phyloP scores from a whole-genome alignment of 805 yeast species.

The Saccharomycopsis capsularis region DNA sequence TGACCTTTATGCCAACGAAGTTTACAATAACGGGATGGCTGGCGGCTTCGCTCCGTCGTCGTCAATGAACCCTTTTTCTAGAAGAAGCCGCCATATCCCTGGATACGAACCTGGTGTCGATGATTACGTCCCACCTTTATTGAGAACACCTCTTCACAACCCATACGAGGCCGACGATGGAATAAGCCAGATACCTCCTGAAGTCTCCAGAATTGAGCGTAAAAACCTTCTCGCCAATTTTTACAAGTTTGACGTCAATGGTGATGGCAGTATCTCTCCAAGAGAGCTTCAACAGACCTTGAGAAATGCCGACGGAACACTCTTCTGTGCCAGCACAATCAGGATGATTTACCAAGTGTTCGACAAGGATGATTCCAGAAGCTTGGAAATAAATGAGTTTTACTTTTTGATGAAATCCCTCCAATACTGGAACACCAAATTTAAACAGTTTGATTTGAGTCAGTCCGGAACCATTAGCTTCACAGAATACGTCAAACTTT shows the following conservation, averaged over 20 bases:
- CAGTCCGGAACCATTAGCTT: slow-evolving; percentile 53
- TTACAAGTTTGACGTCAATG: slow-evolving; percentile 15
- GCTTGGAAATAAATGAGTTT: slow-evolving; percentile 52
- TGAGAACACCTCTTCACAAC: slow-evolving; percentile 18
- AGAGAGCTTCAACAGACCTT: slow-evolving; percentile 52
- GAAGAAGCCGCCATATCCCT: background rate
- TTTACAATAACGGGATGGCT: background rate
- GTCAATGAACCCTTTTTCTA: background rate
- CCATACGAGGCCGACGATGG: slow-evolving; percentile 17
- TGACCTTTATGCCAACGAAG: slow-evolving; percentile 8
- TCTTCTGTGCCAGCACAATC: slow-evolving; percentile 54
- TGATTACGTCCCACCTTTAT: slow-evolving; percentile 8
- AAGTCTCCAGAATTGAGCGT: slow-evolving; percentile 3
- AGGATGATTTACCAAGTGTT: slow-evolving; percentile 56
- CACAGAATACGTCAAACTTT: slow-evolving; percentile 55
- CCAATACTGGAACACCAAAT: slow-evolving; percentile 57
- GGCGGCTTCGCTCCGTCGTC: background rate
- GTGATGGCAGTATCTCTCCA: slow-evolving; percentile 15
- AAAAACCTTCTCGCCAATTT: slow-evolving; percentile 8
- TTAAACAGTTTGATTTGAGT: slow-evolving; percentile 55
- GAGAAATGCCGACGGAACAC: slow-evolving; percentile 56
- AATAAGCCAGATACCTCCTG: background rate
- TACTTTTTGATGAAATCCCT: slow-evolving; percentile 63
- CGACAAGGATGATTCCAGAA: slow-evolving; percentile 41
- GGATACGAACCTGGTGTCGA: background rate